These are phyloP conservation scores for Priceomyces melissophilus DNA, from an alignment of 805 yeast species.

Conservation along the genomic window DNA sequence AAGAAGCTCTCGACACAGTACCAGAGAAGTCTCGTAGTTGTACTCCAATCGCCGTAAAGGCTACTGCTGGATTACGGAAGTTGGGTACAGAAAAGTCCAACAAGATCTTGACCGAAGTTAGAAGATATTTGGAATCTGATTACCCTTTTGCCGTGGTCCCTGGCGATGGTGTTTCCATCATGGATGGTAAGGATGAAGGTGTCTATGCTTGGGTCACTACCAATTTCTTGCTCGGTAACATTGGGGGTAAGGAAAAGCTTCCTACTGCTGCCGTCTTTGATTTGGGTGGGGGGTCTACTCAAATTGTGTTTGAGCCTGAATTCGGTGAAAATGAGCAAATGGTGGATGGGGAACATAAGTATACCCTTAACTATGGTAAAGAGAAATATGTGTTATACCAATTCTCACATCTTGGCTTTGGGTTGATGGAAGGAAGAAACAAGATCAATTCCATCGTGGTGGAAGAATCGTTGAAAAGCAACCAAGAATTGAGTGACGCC, in stretches of 20 bases:
- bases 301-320: constrained; percentile 96
- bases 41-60: constrained; percentile 94
- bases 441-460: constrained; percentile 69
- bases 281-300: constrained; percentile 98
- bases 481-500: constrained; percentile 20
- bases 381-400: constrained; percentile 81
- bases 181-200: constrained; percentile 98
- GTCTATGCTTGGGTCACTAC: constrained; percentile 99
- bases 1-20: constrained; percentile 69
- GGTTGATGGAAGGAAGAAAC: constrained; percentile 90
- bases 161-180: constrained; percentile 82
- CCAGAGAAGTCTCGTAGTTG: constrained; percentile 73
- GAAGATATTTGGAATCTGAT: constrained; percentile 66
- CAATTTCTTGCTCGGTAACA: constrained; percentile 88
- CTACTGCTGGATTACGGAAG: constrained; percentile 93
- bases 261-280: constrained; percentile 98
- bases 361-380: constrained; percentile 74
- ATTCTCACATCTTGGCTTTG: constrained; percentile 93
- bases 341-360: constrained; percentile 87
- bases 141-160: constrained; percentile 92
- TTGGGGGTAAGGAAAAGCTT: constrained; percentile 68
- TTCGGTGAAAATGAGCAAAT: constrained; percentile 60
- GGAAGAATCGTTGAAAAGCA: constrained; percentile 40
- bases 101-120: constrained; percentile 73
- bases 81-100: constrained; percentile 73